Evolutionary conservation across 2,329 filamentous ascomycete genomes (phyloP), one percentile per base, ranked within the genome.

Genomic region (Triangularia verruculosa): DNA sequence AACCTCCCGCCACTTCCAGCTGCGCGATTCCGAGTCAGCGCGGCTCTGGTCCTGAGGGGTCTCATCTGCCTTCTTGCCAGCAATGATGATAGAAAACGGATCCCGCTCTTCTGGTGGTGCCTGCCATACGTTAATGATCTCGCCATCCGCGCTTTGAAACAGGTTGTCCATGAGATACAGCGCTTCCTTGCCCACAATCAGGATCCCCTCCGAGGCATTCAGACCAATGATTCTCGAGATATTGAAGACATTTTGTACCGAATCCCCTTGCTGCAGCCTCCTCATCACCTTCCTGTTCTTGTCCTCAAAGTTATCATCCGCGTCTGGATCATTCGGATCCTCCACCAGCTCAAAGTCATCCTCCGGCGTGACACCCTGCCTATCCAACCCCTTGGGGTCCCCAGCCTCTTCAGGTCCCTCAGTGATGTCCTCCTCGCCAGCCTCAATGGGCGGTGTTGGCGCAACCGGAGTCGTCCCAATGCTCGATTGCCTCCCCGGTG

Each of bases 231-330:
- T 94, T 11, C 95, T 89, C 15, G 95, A 98, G 57, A 98, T 89
- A 70, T 99, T 99, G 81, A 92, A 96, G 1, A 97, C 92, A 62
- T 92, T 90, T 74, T 97, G 92, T 1, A 99, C 94, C 62, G 93
- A 86, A 71, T 99, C 95, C 4, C 93, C 93, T 12, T 90, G 89
- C 70, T 97, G 90, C 11, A 99, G 82, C 67, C 92, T 94, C 59
- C 95, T 86, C 92, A 98, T 96, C 53, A 99, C 94, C 76, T 97
- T 97, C 53, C 96, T 86, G 72, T 99, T 98, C 79, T 97, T 98
- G 76, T 99, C 96, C 76, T 99, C 96, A 67, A 96, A 96, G 1
- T 88, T 89, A 69, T 89, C 87, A 13, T 88, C 86, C 1, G 78
- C 82, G 54, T 95, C 92, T 25, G 91, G 87, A 62, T 94, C 90